Base-by-base conservation (phyloP, 352 stramenopile species). In the Plasmopara muralis region DNA sequence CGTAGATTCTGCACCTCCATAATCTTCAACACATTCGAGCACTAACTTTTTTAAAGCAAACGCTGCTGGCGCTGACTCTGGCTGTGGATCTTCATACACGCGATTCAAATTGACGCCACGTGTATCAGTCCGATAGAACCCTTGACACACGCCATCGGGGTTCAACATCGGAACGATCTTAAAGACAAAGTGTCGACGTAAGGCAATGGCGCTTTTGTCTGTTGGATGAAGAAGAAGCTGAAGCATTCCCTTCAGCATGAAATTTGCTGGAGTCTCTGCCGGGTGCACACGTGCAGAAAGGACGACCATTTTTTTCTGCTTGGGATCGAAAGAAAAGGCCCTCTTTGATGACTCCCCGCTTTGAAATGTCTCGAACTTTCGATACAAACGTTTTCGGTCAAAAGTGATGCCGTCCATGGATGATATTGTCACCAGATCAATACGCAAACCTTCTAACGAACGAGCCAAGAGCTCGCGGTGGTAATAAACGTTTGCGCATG, bases 141-240 rank as follows among this genome's bases (percentile, higher is more conserved):
- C 89, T 37, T 83, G 70, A 30, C 67, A 87, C 0, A 97, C 89
- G 33, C 89, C 89, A 59, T 97, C 89, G 5, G 83, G 83, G 46
- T 97, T 97, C 37, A 97, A 70, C 89, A 97, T 96, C 2, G 89
- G 89, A 5, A 95, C 80, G 35, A 96, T 64, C 55, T 96, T 93
- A 55, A 96, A 94, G 15, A 96, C 55, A 44, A 95, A 95, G 43
- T 87, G 48, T n/a, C 71, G 64, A 2, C 85, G 78, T 7, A 96
- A 44, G 20, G 87, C 58, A n/a, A 68, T 25, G 20, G 20, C 20
- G 3, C 20, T 25, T 25, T 25, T 3, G 20, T 25, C 20, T 3
- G 20, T 25, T 3, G 20, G 20, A 3, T 25, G 20, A 25, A 25
- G 20, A 25, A 25, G 20, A 25, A 25, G 20, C 20, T 25, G 20